Evolutionary conservation across 257 asterid genomes (phyloP), one percentile per base, ranked within the genome.

Genomic region (Galeopsis tetrahit): DNA sequence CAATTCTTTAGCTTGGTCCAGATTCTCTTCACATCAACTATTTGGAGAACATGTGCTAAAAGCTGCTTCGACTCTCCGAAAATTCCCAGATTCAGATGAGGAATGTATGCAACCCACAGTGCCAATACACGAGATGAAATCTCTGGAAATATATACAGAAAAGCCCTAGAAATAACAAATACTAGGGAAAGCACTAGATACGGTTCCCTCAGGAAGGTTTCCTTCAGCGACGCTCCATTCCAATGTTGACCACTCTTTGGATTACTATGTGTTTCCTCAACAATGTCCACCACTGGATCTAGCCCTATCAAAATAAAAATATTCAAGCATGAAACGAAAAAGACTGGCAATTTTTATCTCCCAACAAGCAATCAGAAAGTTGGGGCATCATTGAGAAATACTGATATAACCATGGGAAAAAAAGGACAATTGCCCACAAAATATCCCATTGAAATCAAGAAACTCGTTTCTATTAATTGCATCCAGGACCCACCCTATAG

Each of bases 21-120:
- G 32, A 86, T 78, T 55, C 91, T 86, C 83, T 82, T 86, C 43
- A 90, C 74, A 36, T 89, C 90, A 61, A 89, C 81, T 80, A 87
- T 52, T 75, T 87, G 87, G 49, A 91, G 81, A 4, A 84, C 87
- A 7, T 81, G 96, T 57, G 87, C 89, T 34, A 89, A 42, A 53
- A 89, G 79, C 83, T 88, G 96, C 73, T 83, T 78, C 3, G 93
- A 78, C 81, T 88, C 97, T 35, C 95, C 90, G 3, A 88, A 88
- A 43, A 91, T 83, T 51, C 74, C 88, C 82, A 87, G 11, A 78
- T 88, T 89, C 58, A 84, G 65, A 71, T 72, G 93, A 52, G 93
- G 92, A 48, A 85, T 68, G 81, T 82, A 82, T 36, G 90, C 84
- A 34, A 72, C 80, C 97, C 96, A 92, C 52, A 89, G n/a, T 66